These are phyloP conservation scores for Sinapis alba DNA, from an alignment of 441 rosid genomes.

Conservation along the genomic window DNA sequence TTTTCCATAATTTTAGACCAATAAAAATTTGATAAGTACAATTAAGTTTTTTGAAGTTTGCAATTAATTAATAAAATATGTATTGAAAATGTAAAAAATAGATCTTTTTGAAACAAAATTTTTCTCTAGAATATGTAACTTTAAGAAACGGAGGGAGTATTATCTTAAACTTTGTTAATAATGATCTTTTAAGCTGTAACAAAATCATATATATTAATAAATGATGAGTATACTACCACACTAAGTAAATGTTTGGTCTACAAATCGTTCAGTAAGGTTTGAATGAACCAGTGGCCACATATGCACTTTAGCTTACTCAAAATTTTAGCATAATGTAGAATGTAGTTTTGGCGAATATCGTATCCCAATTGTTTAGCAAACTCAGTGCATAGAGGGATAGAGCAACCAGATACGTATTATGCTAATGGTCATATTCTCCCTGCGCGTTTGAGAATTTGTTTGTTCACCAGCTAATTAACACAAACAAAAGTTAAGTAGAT, in stretches of 20 bases:
- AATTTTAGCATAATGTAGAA: neutral
- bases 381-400: neutral
- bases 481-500: neutral
- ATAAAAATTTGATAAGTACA: too few relatives aligned
- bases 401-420: neutral
- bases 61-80: too few relatives aligned
- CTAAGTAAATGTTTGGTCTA: neutral
- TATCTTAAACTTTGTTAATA: neutral
- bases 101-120: too few relatives aligned
- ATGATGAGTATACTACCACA: slow-evolving; percentile 6
- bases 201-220: neutral
- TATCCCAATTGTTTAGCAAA: neutral
- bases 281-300: neutral
- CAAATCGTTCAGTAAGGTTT: neutral
- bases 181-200: neutral
- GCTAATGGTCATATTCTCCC: neutral
- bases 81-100: too few relatives aligned
- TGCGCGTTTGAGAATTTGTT: neutral
- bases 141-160: too few relatives aligned
- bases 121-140: too few relatives aligned
- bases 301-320: neutral
- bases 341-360: neutral
- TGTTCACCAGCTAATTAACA: neutral
- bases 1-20: too few relatives aligned
- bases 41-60: too few relatives aligned